Evolutionary conservation across 176 grass and related monocot genomes (phyloP).

Genomic region (Chloris gayana): DNA sequence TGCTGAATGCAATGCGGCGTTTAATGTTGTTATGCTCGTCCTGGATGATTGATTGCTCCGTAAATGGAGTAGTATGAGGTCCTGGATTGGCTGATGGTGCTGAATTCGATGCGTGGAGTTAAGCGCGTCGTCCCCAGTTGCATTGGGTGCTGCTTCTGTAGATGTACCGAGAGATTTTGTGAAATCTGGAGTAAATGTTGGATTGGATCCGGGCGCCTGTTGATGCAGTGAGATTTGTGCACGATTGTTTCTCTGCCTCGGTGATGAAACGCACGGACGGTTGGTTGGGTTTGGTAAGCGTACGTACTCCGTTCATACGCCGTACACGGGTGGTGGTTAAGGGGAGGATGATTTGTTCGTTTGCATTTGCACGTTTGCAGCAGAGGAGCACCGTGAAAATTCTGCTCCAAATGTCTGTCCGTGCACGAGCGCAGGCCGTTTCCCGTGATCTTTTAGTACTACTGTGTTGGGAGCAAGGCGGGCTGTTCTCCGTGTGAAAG

Average conservation of each 20-base stretch:
- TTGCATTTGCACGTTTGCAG: not conserved
- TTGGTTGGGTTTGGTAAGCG: not conserved
- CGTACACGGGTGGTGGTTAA: not conserved
- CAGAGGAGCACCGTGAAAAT: not conserved
- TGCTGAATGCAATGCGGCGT: constrained; percentile 1
- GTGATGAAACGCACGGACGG: not conserved
- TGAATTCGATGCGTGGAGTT: constrained; percentile 11
- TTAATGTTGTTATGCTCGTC: not conserved
- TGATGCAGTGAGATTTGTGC: not conserved
- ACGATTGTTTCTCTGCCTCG: not conserved
- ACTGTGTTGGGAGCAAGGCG: not conserved
- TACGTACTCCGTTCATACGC: not conserved
- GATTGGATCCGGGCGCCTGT: not conserved
- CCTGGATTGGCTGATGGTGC: not conserved
- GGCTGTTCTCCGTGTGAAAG: too few relatives aligned
- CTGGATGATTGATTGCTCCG: not conserved
- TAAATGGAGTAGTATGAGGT: not conserved
- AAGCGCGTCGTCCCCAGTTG: not conserved
- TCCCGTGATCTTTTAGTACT: not conserved
- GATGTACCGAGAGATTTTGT: not conserved
- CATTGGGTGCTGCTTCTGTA: not conserved
- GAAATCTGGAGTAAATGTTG: constrained; percentile 20
- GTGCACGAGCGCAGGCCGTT: not conserved
- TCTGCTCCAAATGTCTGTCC: not conserved
- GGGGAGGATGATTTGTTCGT: not conserved